phyloP scores from a whole-genome alignment of 2,329 filamentous ascomycete species.

The Ophiostoma angusticollis region DNA sequence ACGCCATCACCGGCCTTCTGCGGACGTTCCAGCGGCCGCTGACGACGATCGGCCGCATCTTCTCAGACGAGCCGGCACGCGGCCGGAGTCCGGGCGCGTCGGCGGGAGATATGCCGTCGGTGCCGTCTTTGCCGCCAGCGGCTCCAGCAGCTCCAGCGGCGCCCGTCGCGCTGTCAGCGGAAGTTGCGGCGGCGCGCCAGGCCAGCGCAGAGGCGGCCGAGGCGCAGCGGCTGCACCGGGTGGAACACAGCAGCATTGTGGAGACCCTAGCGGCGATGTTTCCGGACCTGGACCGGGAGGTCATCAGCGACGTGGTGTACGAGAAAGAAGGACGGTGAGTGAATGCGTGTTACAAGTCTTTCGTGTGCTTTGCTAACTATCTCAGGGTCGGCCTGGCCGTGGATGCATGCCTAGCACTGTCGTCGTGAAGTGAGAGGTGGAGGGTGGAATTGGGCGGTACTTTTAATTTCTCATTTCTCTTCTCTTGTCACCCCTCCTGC shows the following conservation, averaged over 20 bases:
- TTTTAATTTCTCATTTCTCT: background rate
- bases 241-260: slow-evolving; percentile 82
- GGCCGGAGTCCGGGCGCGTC: slow-evolving; percentile 7
- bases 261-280: slow-evolving; percentile 96
- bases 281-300: slow-evolving; percentile 80
- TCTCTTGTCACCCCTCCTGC: background rate
- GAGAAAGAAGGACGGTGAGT: slow-evolving; percentile 87
- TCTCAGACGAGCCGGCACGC: slow-evolving; percentile 53
- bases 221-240: slow-evolving; percentile 65
- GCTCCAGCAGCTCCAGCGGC: no score
- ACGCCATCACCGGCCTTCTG: slow-evolving; percentile 72
- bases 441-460: background rate
- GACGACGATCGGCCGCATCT: slow-evolving; percentile 86
- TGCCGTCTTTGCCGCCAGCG: slow-evolving; percentile 16
- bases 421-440: slow-evolving; percentile 14
- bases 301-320: slow-evolving; percentile 93
- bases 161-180: slow-evolving; percentile 48
- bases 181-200: slow-evolving; percentile 81
- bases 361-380: slow-evolving; percentile 9
- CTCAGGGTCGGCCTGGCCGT: slow-evolving; percentile 69
- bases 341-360: slow-evolving; percentile 21
- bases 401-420: slow-evolving; percentile 68
- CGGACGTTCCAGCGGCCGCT: slow-evolving; percentile 85
- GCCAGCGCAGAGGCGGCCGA: slow-evolving; percentile 84
- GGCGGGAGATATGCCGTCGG: background rate